Percentiles rank a stretch among this genome's conserved stretches.
These are phyloP conservation scores for Pseudoneurospora amorphoporcata DNA, from an alignment of 495 filamentous ascomycete genomes.

Conservation along the genomic window DNA sequence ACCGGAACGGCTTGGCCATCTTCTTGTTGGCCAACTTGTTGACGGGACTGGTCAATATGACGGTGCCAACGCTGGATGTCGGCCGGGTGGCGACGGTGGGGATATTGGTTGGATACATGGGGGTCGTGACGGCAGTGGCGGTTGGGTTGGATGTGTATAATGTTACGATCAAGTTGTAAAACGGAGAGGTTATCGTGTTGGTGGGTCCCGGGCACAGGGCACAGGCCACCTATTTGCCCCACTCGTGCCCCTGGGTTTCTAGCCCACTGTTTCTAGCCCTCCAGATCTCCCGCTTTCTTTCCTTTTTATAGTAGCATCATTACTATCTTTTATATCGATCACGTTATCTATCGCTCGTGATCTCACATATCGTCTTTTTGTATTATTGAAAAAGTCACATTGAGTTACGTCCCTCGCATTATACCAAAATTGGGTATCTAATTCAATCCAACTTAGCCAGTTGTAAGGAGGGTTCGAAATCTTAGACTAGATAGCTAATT, in stretches of 20 bases:
- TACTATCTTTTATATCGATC: too few relatives aligned
- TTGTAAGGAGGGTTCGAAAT: too few relatives aligned
- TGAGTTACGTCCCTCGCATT: neutral
- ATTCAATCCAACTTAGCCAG: too few relatives aligned
- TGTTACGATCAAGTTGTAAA: slow-evolving; percentile 64
- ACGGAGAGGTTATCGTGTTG: neutral
- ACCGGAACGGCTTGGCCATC: slow-evolving; percentile 75
- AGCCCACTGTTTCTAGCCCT: too few relatives aligned
- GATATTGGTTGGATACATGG: slow-evolving; percentile 63
- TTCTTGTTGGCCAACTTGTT: slow-evolving; percentile 85
- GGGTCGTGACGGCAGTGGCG: slow-evolving; percentile 53
- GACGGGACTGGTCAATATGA: slow-evolving; percentile 83
- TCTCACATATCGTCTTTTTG: neutral
- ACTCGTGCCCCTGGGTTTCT: too few relatives aligned
- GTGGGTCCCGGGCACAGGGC: too few relatives aligned
- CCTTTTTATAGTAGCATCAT: too few relatives aligned
- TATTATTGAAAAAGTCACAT: neutral
- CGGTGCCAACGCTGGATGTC: slow-evolving; percentile 66
- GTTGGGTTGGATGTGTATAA: slow-evolving; percentile 59
- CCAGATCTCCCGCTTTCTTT: too few relatives aligned
- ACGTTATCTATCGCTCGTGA: too few relatives aligned
- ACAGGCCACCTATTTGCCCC: too few relatives aligned
- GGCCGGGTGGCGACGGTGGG: slow-evolving; percentile 53
- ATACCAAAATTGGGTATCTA: neutral
- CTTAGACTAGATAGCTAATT: too few relatives aligned